Conservation (phyloP, 164 flowering plant genomes). For the Magnolia sinica region DNA sequence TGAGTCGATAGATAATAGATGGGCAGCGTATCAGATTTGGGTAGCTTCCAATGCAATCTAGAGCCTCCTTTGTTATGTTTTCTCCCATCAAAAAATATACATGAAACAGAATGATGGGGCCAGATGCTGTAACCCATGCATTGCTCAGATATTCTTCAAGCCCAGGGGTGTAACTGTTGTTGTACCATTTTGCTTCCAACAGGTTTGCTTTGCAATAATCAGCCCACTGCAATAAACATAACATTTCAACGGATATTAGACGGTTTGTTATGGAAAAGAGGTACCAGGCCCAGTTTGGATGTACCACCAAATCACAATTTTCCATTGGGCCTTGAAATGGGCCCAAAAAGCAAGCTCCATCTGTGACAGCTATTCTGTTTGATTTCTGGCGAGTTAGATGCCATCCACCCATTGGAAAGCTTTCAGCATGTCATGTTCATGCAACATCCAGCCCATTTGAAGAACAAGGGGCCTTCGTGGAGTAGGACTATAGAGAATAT, state of each 20-base stretch:
- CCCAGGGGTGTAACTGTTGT: slow-evolving; percentile 32
- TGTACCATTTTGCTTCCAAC: slow-evolving; percentile 53
- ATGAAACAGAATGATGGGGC: slow-evolving; percentile 20
- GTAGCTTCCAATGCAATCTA: slow-evolving; percentile 1
- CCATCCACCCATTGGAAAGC: too few species aligned
- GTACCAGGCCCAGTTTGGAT: not conserved
- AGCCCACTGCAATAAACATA: slow-evolving; percentile 38
- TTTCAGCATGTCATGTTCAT: too few species aligned
- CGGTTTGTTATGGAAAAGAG: too few species aligned
- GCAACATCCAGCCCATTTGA: too few species aligned
- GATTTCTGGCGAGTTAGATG: too few species aligned
- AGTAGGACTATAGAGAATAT: too few species aligned
- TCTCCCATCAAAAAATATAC: slow-evolving; percentile 14
- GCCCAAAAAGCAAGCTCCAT: too few species aligned
- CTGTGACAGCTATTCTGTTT: too few species aligned
- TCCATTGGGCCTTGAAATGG: not conserved
- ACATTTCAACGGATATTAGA: too few species aligned
- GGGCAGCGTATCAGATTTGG: slow-evolving; percentile 8
- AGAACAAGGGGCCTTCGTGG: too few species aligned
- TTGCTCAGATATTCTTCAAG: slow-evolving; percentile 38
- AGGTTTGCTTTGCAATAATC: slow-evolving; percentile 37
- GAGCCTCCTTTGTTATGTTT: slow-evolving; percentile 6
- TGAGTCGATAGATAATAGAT: slow-evolving; percentile 31
- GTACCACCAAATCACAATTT: too few species aligned
- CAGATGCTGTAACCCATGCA: slow-evolving; percentile 47